These are phyloP conservation scores for Aspergillus caelatus DNA, from an alignment of 2,329 filamentous ascomycete species.

Conservation along the genomic window DNA sequence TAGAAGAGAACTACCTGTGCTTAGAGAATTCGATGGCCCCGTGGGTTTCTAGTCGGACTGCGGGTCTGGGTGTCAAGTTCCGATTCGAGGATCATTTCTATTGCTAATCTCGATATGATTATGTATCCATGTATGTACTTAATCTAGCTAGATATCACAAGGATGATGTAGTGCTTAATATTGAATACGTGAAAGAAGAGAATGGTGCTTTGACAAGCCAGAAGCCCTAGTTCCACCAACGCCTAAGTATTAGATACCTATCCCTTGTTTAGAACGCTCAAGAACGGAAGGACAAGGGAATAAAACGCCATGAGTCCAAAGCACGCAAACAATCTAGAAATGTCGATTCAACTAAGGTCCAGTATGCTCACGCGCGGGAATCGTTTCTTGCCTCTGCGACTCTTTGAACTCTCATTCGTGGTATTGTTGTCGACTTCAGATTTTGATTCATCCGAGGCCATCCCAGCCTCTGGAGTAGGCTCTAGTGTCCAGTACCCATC, in stretches of 20 bases:
- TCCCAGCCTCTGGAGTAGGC: conserved; percentile 5
- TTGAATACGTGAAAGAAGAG: not conserved
- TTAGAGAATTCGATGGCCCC: not conserved
- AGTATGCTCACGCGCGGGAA: conserved; percentile 38
- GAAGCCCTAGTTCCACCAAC: not conserved
- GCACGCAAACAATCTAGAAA: not conserved
- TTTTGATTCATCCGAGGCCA: conserved; percentile 8
- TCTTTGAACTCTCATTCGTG: conserved; percentile 3
- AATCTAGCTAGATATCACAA: not conserved
- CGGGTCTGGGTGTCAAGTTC: not conserved
- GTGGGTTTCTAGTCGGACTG: not conserved
- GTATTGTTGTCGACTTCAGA: not conserved
- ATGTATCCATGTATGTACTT: not conserved
- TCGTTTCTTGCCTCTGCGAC: conserved; percentile 30
- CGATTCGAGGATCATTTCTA: not conserved
- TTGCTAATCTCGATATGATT: not conserved
- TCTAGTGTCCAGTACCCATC: conserved; percentile 17
- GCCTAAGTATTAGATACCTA: not conserved
- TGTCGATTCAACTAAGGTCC: conserved; percentile 28
- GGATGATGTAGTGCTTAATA: not conserved
- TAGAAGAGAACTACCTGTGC: not conserved
- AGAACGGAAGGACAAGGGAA: not conserved
- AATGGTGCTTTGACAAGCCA: not conserved
- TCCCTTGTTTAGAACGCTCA: not conserved
- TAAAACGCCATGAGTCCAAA: not conserved